Base-by-base conservation (phyloP, 2,329 filamentous ascomycete genomes). In the Trichoderma breve region DNA sequence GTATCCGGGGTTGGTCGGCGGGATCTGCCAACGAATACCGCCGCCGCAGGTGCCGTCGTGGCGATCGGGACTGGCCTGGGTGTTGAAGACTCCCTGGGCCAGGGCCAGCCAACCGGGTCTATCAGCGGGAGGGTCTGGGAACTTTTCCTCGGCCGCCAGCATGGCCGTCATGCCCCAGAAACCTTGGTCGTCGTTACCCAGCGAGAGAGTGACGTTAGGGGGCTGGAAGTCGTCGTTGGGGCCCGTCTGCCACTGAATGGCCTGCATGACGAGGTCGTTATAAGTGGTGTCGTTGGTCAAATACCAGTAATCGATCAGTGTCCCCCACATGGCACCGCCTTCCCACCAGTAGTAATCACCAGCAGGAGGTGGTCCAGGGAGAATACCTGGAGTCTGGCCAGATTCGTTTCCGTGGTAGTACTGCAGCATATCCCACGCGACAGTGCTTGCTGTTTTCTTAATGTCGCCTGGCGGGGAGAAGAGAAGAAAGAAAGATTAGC, bases 11-110 rank as follows among this genome's bases (percentile, higher is more conserved):
- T 95, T 94, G 76, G 91, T 90, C 6, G 87, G 84, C 74, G 90
- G 93, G 73, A 95, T 92, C 83, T 95, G 93, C 92, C 92, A 94
- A 75, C 91, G 86, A 74, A 95, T 80, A 24, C 92, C 93, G 58
- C 86, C 87, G 72, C 88, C 89, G 21, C 84, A 85, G 0, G 80
- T 81, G 0, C 83, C 80, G 9, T 85, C 85, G 76, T 93, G 90
- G 83, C 91, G 91, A 60, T 89, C 85, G 2, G 83, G 81, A 24
- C 77, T 79, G 3, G 86, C 87, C 66, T 85, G 83, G 1, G 85
- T 86, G 75, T 90, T 89, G 76, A 89, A 95, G 21, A 93, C 88
- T 43, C 86, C 88, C 77, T 90, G 86, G 1, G 88, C 89, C 12
- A 92, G 84, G 18, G 87, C 84, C 7, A 89, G 81, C 83, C 87